Evolutionary conservation across 1,284 basidiomycete genomes (phyloP), one percentile per base, ranked within the genome.

Genomic region (Takashimella koratensis): DNA sequence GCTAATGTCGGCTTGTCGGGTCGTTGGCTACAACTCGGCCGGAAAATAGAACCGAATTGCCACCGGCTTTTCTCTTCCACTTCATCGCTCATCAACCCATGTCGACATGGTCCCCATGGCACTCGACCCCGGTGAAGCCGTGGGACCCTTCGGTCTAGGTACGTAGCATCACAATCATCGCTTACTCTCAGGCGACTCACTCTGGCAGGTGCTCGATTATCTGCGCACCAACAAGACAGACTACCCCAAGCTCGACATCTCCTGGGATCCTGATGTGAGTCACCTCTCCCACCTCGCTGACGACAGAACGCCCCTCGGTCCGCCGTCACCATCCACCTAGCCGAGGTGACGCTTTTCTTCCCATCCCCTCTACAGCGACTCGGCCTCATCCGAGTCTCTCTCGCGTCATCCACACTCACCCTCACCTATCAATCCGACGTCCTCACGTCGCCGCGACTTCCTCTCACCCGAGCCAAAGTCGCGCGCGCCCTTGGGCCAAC

Each of bases 401-500:
- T 82, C 84, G 54, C 82, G 4, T 43, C 43, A 36, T 61, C 63
- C 41, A 49, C 52, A n/a, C 51, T 87, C 26, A 82, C 80, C 2
- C 71, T 91, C 41, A 81, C 81, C 47, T 92, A 90, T 74, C 86
- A 86, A 69, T 82, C 83, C 47, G 77, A 76, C 1, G 67, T 85
- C 10, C 78, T 92, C 2, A 84, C 84, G 0, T 64, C 64, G 0
- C 49, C 83, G 80, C 22, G 75, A 75, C 54, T 79, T 80, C 44
- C 82, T 1, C 75, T 91, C 12, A 80, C 83, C 25, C 80, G 86
- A 45, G 81, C 86, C 0, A 80, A 80, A 39, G 85, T 92, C 2
- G 86, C 82, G 54, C 81, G 84, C 43, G 82, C 83, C 4, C 88
- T 93, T 68, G 90, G 90, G 0, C 90, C 90, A 4, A 92, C 90